Conservation (phyloP, 352 stramenopile genomes). For the Pythium dissimile region DNA sequence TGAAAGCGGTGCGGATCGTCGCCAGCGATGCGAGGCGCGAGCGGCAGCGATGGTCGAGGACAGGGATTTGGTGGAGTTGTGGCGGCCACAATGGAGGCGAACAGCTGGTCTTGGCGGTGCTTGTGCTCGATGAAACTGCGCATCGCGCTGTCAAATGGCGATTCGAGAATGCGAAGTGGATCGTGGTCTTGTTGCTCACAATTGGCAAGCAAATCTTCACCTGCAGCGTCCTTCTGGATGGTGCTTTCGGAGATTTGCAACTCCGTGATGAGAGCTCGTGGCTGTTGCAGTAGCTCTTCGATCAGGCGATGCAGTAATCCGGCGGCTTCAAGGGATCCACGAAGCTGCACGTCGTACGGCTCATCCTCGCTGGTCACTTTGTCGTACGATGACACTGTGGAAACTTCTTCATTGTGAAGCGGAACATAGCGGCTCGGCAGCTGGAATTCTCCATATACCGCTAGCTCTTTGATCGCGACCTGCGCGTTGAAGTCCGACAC, state of each 20-base stretch:
- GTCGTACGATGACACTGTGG: too few species aligned
- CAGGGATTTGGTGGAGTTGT: not conserved
- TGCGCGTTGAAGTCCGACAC: not conserved
- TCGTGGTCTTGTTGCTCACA: not conserved
- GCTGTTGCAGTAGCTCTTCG: too few species aligned
- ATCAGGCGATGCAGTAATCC: not conserved
- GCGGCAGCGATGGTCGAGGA: not conserved
- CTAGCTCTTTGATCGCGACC: conserved; percentile 1
- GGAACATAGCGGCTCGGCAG: not conserved
- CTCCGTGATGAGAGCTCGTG: too few species aligned
- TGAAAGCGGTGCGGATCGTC: conserved; percentile 9
- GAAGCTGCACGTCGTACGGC: not conserved
- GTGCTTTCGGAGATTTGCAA: too few species aligned
- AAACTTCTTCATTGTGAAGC: too few species aligned
- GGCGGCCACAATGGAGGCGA: conserved; percentile 5
- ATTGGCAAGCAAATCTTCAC: too few species aligned
- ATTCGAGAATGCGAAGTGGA: conserved; percentile 8
- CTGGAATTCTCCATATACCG: conserved; percentile 13
- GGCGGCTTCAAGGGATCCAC: not conserved
- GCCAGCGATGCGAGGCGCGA: not conserved
- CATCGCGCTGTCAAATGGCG: conserved; percentile 21
- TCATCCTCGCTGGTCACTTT: too few species aligned
- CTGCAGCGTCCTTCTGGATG: too few species aligned
- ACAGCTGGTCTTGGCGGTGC: conserved; percentile 12
- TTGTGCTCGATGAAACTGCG: conserved; percentile 1